Evolutionary conservation across 208 protist species (phyloP).

Genomic region (Balamuthia mandrillaris): DNA sequence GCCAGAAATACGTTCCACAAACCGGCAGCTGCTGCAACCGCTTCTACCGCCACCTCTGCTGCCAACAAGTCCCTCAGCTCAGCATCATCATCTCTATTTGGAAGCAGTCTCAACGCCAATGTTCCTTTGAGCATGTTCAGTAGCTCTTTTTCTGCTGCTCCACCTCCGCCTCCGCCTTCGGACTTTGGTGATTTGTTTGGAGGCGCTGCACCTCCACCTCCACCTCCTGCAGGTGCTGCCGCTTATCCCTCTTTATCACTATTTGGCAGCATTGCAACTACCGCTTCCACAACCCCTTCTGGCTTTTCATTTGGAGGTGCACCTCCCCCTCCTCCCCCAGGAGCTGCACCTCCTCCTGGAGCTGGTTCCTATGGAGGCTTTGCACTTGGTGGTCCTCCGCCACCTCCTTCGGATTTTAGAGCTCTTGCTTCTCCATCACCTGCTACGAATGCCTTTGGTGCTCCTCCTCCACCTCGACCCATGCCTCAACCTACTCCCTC

Average conservation of each 20-base stretch:
- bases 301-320: not conserved
- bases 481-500: too few species aligned
- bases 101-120: too few species aligned
- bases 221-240: not conserved
- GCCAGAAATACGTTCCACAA: not conserved
- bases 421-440: not conserved
- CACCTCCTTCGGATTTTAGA: not conserved
- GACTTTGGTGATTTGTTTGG: too few species aligned
- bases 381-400: not conserved
- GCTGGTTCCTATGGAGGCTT: too few species aligned
- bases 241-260: too few species aligned
- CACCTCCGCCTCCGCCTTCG: too few species aligned
- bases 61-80: too few species aligned
- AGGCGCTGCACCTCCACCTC: not conserved
- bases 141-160: too few species aligned
- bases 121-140: too few species aligned
- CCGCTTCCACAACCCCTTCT: not conserved
- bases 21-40: too few species aligned
- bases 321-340: not conserved
- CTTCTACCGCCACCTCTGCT: too few species aligned
- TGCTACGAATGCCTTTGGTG: not conserved
- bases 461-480: not conserved
- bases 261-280: not conserved
- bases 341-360: not conserved
- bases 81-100: too few species aligned